phyloP scores from a whole-genome alignment of 179 eudicot genomes.

The Silene coronaria region DNA sequence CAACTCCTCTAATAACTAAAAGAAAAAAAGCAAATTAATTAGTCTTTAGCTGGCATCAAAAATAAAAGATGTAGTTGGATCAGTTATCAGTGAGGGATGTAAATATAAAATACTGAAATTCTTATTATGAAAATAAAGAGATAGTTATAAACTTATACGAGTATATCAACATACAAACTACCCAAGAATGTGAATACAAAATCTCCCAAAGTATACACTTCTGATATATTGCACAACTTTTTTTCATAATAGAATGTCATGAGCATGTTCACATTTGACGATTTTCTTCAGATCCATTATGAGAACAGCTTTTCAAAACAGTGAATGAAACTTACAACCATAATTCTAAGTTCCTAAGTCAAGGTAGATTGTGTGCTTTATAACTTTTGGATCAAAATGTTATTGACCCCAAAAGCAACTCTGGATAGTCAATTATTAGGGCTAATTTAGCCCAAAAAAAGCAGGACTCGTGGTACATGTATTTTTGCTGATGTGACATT shows the following conservation, averaged over 20 bases:
- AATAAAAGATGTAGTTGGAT: background rate
- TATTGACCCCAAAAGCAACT: background rate
- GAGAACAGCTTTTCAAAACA: too few relatives aligned
- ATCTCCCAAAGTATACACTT: too few relatives aligned
- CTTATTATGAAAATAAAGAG: too few relatives aligned
- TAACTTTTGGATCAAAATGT: background rate
- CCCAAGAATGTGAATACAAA: too few relatives aligned
- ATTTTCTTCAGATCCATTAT: too few relatives aligned
- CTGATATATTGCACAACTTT: too few relatives aligned
- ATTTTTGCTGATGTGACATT: background rate
- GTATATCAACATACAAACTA: too few relatives aligned
- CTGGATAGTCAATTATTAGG: background rate
- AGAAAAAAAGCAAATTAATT: slow-evolving; percentile 22
- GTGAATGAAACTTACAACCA: too few relatives aligned
- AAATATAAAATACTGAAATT: background rate
- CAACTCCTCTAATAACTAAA: slow-evolving; percentile 63
- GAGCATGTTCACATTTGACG: too few relatives aligned
- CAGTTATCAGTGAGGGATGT: background rate
- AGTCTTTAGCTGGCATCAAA: background rate
- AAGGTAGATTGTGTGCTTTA: background rate
- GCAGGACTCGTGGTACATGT: background rate
- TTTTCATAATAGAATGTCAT: too few relatives aligned
- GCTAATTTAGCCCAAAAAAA: background rate
- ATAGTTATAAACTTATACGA: too few relatives aligned
- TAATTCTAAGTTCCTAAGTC: too few relatives aligned